phyloP scores from a whole-genome alignment of 2,329 filamentous ascomycete genomes.

The Scytalidium sp. region DNA sequence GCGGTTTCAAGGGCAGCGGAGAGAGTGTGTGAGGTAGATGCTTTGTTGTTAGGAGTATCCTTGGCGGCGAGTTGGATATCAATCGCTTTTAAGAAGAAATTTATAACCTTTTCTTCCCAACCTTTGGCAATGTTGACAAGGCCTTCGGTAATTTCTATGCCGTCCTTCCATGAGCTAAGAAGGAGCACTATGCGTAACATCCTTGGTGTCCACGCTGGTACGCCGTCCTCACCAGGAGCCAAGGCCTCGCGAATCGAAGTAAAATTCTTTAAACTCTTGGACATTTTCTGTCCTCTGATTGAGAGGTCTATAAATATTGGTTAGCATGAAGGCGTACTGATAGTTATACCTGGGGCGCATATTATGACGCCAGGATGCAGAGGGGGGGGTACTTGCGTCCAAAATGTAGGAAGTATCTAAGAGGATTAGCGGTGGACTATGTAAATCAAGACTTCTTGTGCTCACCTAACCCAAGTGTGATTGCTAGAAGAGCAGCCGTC shows the following conservation, averaged over 20 bases:
- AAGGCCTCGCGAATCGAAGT: slow-evolving; percentile 84
- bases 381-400: too few species aligned
- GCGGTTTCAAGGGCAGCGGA: slow-evolving; percentile 44
- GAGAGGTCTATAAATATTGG: slow-evolving; percentile 57
- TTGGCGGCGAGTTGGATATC: slow-evolving; percentile 21
- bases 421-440: slow-evolving; percentile 1
- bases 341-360: too few species aligned
- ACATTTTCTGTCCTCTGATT: slow-evolving; percentile 90
- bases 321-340: too few species aligned
- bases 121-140: slow-evolving; percentile 68
- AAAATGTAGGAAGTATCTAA: slow-evolving; percentile 88
- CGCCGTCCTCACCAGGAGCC: slow-evolving; percentile 39
- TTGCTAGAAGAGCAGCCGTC: slow-evolving; percentile 35
- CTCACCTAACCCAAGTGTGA: slow-evolving; percentile 69
- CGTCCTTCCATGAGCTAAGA: slow-evolving; percentile 81
- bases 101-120: slow-evolving; percentile 78
- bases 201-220: slow-evolving; percentile 63
- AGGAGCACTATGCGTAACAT: slow-evolving; percentile 81
- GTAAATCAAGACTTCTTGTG: neutral
- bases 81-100: slow-evolving; percentile 43
- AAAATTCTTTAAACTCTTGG: slow-evolving; percentile 90
- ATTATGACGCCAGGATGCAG: too few species aligned
- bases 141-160: slow-evolving; percentile 82
- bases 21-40: slow-evolving; percentile 33
- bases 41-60: slow-evolving; percentile 40